Conservation (phyloP, 345 rosid genomes). For the Arabis hirsuta region DNA sequence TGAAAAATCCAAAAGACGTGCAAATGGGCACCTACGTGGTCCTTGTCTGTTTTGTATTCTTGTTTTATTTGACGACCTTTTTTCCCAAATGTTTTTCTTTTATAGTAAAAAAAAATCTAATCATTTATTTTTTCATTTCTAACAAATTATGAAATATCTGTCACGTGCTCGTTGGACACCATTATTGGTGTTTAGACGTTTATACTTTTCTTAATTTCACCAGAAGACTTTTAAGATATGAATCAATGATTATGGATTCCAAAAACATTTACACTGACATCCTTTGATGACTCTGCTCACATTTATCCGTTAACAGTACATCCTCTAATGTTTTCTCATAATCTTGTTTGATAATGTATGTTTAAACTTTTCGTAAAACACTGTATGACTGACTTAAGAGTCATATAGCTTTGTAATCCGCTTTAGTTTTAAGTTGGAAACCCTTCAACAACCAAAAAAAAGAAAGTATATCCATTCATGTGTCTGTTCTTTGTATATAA, state of each 20-base stretch:
- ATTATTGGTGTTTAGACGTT: constrained; percentile 32
- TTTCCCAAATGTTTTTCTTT: constrained; percentile 18
- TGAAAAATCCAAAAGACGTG: constrained; percentile 40
- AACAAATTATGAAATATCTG: constrained; percentile 26
- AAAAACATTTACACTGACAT: neutral
- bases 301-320: neutral
- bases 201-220: neutral
- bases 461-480: neutral
- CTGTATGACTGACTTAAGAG: too few species aligned
- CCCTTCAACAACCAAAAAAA: neutral
- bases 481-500: neutral
- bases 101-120: neutral
- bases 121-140: neutral
- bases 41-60: constrained; percentile 36
- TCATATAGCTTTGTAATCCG: too few species aligned
- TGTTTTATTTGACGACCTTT: constrained; percentile 33
- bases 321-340: too few species aligned
- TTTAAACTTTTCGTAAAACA: too few species aligned
- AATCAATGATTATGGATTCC: neutral
- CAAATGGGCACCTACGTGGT: constrained; percentile 42
- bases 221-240: neutral
- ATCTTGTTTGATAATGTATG: too few species aligned
- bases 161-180: constrained; percentile 31
- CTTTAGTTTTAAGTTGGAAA: too few species aligned
- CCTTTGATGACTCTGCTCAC: neutral